A percentile compares a stretch with the other conserved stretches of the same genome.
Conservation (phyloP, 2,329 filamentous ascomycete species). For the Fusarium sp. region DNA sequence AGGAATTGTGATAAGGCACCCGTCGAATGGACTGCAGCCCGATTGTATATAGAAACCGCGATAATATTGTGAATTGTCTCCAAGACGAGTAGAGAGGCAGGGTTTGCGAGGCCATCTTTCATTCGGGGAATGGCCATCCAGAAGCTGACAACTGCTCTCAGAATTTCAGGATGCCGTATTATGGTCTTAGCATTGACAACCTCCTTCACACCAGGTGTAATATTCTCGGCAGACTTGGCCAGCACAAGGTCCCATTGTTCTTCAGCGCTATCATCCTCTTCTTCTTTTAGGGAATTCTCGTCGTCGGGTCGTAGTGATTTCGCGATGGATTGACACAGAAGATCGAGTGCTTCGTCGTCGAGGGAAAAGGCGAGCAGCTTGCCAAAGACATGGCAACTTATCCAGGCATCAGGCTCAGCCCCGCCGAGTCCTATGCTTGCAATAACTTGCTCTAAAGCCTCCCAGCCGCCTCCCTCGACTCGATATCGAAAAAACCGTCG, state of each 20-base stretch:
- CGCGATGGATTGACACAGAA: conserved; percentile 69
- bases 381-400: conserved; percentile 80
- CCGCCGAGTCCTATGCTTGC: conserved; percentile 72
- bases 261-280: conserved; percentile 47
- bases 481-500: conserved; percentile 83
- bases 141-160: conserved; percentile 69
- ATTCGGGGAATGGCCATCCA: conserved; percentile 70
- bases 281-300: conserved; percentile 37
- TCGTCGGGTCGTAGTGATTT: conserved; percentile 48
- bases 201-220: conserved; percentile 55
- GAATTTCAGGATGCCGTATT: conserved; percentile 70
- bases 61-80: conserved; percentile 69
- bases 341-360: conserved; percentile 78
- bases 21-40: conserved; percentile 76
- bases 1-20: conserved; percentile 75
- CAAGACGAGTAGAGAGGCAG: conserved; percentile 71
- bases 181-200: conserved; percentile 62
- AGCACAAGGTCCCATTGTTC: conserved; percentile 53
- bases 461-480: conserved; percentile 82
- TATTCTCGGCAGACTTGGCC: conserved; percentile 50
- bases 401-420: conserved; percentile 74
- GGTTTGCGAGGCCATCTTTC: conserved; percentile 55
- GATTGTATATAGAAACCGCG: conserved; percentile 72
- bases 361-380: conserved; percentile 83
- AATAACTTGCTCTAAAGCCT: conserved; percentile 77